Base-by-base conservation (phyloP, 2,329 filamentous ascomycete species). In the Whalleya microplaca region DNA sequence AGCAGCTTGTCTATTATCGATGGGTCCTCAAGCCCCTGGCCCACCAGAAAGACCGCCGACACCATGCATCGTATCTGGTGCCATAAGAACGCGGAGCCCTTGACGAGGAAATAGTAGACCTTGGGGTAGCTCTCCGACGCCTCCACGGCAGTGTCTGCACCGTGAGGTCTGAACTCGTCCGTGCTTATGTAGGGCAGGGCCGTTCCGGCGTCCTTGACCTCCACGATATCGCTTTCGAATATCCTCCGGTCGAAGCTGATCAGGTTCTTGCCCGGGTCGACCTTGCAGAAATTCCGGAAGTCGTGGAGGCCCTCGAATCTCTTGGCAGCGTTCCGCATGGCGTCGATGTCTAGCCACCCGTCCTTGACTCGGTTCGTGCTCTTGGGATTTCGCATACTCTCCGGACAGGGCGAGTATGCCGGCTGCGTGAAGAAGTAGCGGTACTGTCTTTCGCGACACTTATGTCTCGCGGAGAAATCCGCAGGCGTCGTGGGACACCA, bases 381-480 rank as follows among this genome's bases (percentile, higher is more conserved):
- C 51, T 51, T 69, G 37, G 77, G 75, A 45, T 84, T 73, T 4
- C 83, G 84, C 40, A 82, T 59, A 19, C 79, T 69, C 1, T 80
- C 76, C 0, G 88, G 85, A 3, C 84, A 79, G 0, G 92, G 92
- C 2, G 85, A 78, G 69, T 92, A 96, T 1, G 90, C 91, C 0
- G 95, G 95, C 71, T 97, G 92, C 0, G 95, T 98, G 78, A 99
- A 99, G 79, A 96, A 98, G 76, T 99, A 99, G 55, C 91, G 87
- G 77, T 99, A 99, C 64, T 90, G 88, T 20, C 95, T 84, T 75
- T 97, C 92, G 59, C 89, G 86, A 75, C 95, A 99, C 51, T 90
- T 92, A 80, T 97, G 97, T 41, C 95, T 87, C 3, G 95, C 95
- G 32, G 91, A 92, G 73, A 99, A 99, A 59, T 84, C 84, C 8